These are phyloP conservation scores for Camelina hispida DNA, from an alignment of 345 rosid genomes.

Conservation along the genomic window DNA sequence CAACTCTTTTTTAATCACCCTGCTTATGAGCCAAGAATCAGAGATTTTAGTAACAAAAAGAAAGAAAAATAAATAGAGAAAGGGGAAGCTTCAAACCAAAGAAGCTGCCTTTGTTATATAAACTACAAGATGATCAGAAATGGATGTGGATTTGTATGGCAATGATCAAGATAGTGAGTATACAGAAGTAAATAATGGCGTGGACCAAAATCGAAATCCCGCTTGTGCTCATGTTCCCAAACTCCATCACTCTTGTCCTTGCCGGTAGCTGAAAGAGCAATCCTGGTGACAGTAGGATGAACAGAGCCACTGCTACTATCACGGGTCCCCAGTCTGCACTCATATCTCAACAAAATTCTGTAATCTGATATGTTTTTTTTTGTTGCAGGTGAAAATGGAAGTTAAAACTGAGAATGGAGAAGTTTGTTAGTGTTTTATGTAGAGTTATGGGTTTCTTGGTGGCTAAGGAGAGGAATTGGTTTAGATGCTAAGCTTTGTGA, in stretches of 20 bases:
- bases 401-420: conserved; percentile 28
- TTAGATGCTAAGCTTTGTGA: conserved; percentile 47
- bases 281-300: conserved; percentile 93
- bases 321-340: conserved; percentile 97
- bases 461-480: conserved; percentile 39
- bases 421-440: conserved; percentile 39
- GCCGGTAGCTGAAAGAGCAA: conserved; percentile 90
- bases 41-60: conserved; percentile 25
- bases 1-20: conserved; percentile 3
- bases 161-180: conserved; percentile 76
- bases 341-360: conserved; percentile 28
- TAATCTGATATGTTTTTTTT: conserved; percentile 1
- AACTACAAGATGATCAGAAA: conserved; percentile 34
- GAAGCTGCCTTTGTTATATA: conserved; percentile 13
- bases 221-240: conserved; percentile 93
- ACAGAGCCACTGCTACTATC: conserved; percentile 68
- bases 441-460: conserved; percentile 46
- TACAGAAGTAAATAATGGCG: conserved; percentile 79
- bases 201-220: conserved; percentile 89
- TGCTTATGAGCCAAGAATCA: conserved; percentile 34
- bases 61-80: not conserved
- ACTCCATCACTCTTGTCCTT: conserved; percentile 76
- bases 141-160: conserved; percentile 60
- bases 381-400: not conserved
- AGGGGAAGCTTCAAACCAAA: conserved; percentile 23